Base-by-base conservation (phyloP, 805 yeast species). In the Tetrapisispora arboricola region DNA sequence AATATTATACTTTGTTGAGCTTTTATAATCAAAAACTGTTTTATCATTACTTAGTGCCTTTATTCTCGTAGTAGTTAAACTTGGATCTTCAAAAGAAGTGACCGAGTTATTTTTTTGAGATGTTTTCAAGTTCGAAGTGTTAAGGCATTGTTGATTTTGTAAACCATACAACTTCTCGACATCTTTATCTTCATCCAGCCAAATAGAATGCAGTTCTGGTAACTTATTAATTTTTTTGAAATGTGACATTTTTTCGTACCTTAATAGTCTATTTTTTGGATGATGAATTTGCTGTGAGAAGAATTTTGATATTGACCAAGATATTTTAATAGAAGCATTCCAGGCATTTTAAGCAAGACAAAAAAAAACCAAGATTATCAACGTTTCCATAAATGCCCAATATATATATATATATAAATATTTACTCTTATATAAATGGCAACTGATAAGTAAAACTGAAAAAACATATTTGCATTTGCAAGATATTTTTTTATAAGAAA, bases 101-200 rank as follows among this genome's bases (percentile, higher is more conserved):
- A 24, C 20, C 4, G 37, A 34, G 11, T 34, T 25, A 11, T 34
- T 34, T 9, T 12, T 6, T 5, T 22, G 18, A 16, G 18, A 52
- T 18, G 40, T 49, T 31, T 55, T 61, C 12, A 44, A 45, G 13
- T 43, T 50, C 8, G 22, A 3, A 13, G 36, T 32, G 8, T 44
- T 38, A 54, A 59, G 45, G 27, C 53, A 42, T 32, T 53, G 55
- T 38, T 55, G 60, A 1, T 52, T 57, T 38, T 56, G 62, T 17
- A 56, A 29, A 33, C 60, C 56, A 40, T 60, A 59, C 24, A 65
- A 49, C 43, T 65, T 65, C 28, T 56, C 59, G 5, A 55, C 57
- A 33, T 58, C 61, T 36, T 56, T 46, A 35, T 64, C 69, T 32
- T 66, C 70, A 41, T 65, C 71, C 18, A 66, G 44, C 71, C 71